Percentiles rank a stretch among this genome's conserved stretches.
Conservation (phyloP, 2,329 filamentous ascomycete genomes). For the Chalaropsis thielavioides region DNA sequence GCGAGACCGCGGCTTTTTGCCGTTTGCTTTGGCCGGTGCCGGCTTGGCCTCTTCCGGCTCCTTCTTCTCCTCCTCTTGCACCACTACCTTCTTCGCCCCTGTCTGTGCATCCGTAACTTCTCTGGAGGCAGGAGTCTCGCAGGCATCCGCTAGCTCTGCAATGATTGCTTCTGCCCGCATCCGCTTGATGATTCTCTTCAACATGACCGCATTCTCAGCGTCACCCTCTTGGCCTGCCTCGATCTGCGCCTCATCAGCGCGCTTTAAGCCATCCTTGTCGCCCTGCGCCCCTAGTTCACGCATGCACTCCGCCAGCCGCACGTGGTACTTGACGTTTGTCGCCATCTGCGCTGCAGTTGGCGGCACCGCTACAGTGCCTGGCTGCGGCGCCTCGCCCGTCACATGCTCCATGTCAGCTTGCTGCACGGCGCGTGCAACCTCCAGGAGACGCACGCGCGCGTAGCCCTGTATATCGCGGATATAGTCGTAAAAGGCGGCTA, state of each 20-base stretch:
- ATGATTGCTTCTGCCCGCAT: constrained; percentile 47
- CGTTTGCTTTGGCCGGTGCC: constrained; percentile 21
- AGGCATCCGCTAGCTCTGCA: constrained; percentile 31
- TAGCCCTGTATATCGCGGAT: constrained; percentile 65
- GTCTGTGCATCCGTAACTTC: not conserved
- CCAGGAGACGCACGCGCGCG: constrained; percentile 52
- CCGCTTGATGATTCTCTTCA: constrained; percentile 43
- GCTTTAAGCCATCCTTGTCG: constrained; percentile 27
- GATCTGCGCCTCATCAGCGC: constrained; percentile 39
- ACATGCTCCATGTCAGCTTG: constrained; percentile 40
- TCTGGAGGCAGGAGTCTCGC: constrained; percentile 11
- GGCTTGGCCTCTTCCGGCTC: constrained; percentile 18
- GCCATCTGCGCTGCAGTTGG: constrained; percentile 18
- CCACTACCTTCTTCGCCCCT: constrained; percentile 13
- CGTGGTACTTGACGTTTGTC: constrained; percentile 34
- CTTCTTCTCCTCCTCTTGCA: constrained; percentile 11
- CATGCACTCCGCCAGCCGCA: constrained; percentile 42
- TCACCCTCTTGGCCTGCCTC: constrained; percentile 29
- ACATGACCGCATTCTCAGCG: constrained; percentile 27
- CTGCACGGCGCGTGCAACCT: constrained; percentile 49
- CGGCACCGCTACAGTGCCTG: not conserved
- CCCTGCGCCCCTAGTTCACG: constrained; percentile 27
- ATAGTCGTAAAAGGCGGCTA: constrained; percentile 59
- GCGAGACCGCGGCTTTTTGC: constrained; percentile 26
- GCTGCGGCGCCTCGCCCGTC: constrained; percentile 28